These are phyloP conservation scores for Metarhizium rileyi DNA, from an alignment of 2,329 filamentous ascomycete genomes.

Conservation along the genomic window DNA sequence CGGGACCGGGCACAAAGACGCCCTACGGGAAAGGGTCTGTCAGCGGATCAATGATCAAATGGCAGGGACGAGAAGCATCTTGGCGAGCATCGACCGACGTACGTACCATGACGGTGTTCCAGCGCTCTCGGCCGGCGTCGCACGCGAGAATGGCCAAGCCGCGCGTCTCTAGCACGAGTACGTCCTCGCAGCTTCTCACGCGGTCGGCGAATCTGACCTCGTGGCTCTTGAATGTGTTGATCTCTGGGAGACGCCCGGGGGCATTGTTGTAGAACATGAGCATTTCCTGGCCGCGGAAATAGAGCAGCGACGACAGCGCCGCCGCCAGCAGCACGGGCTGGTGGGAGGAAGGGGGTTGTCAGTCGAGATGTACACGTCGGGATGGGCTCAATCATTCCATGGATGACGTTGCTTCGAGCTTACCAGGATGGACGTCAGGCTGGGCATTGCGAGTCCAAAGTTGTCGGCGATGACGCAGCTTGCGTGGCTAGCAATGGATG, in stretches of 20 bases:
- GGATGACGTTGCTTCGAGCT: no score
- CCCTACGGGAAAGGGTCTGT: no score
- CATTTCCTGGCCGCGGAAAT: slow-evolving; percentile 9
- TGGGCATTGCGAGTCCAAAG: no score
- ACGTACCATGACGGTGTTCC: slow-evolving; percentile 32
- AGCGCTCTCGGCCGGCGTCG: slow-evolving; percentile 28
- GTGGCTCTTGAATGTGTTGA: slow-evolving; percentile 18
- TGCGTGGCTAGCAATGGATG: no score
- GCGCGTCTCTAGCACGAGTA: slow-evolving; percentile 23
- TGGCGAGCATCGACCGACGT: no score
- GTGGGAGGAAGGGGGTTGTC: no score
- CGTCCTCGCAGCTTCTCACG: slow-evolving; percentile 32
- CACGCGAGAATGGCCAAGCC: slow-evolving; percentile 28
- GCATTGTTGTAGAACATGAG: slow-evolving; percentile 19
- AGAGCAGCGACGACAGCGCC: slow-evolving; percentile 8
- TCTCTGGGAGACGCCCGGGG: slow-evolving; percentile 17
- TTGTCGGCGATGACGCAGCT: no score
- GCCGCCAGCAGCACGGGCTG: slow-evolving; percentile 6
- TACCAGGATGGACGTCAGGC: no score
- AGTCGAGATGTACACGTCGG: no score
- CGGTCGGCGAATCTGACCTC: slow-evolving; percentile 25
- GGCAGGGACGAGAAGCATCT: not conserved
- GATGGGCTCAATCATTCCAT: no score
- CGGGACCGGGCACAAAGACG: slow-evolving; percentile 10
- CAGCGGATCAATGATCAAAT: no score